phyloP scores from a whole-genome alignment of 148 eudicot species.

The Pouteria glomerata region DNA sequence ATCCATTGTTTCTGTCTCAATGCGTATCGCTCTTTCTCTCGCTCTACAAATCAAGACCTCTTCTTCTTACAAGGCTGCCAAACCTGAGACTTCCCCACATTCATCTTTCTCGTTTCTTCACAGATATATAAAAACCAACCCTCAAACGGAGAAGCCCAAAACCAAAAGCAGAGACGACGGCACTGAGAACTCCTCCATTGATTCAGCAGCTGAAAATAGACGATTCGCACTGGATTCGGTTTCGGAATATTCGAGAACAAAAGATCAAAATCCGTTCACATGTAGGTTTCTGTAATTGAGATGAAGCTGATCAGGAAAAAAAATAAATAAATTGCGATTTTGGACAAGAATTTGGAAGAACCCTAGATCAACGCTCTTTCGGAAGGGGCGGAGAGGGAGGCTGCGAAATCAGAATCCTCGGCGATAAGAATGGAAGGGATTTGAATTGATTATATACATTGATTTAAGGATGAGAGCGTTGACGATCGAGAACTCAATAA shows the following conservation, averaged over 20 bases:
- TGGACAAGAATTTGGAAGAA: background rate
- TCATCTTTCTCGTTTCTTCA: slow-evolving; percentile 26
- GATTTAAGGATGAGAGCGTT: too few relatives aligned
- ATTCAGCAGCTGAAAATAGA: too few relatives aligned
- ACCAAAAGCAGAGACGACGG: background rate
- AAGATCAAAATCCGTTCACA: background rate
- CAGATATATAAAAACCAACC: background rate
- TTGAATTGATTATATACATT: too few relatives aligned
- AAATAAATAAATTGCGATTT: too few relatives aligned
- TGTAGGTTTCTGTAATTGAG: background rate
- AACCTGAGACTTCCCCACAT: slow-evolving; percentile 41
- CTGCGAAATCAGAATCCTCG: too few relatives aligned
- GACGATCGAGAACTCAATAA: too few relatives aligned
- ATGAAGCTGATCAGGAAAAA: background rate
- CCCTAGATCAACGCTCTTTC: background rate
- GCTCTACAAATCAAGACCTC: slow-evolving; percentile 20
- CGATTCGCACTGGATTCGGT: too few relatives aligned
- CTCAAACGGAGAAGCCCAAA: background rate
- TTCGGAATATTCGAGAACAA: too few relatives aligned
- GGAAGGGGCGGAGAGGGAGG: background rate
- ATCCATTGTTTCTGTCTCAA: slow-evolving; percentile 20
- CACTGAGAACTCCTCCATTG: background rate
- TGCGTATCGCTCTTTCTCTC: background rate
- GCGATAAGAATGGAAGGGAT: too few relatives aligned
- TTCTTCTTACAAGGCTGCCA: slow-evolving; percentile 62